Base-by-base conservation (phyloP, 2,329 filamentous ascomycete species). In the Malbranchea zuffiana region DNA sequence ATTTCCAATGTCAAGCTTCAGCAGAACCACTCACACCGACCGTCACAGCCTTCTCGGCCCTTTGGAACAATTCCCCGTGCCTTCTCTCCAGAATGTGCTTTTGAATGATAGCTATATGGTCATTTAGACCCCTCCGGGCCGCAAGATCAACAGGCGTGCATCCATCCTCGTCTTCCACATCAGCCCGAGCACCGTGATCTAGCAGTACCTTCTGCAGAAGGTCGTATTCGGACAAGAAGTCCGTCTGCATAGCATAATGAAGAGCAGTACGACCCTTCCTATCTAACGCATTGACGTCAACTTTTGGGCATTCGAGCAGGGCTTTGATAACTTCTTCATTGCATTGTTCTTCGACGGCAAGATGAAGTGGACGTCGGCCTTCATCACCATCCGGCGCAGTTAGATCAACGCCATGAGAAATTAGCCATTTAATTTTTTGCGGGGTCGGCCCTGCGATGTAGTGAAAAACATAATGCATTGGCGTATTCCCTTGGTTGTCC, bases 291-390 rank as follows among this genome's bases (percentile, higher is more conserved):
- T 29, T 3, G 10, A 29, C 8, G 13, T 13, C 13, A n/a, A n/a
- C n/a, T n/a, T n/a, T n/a, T n/a, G n/a, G n/a, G n/a, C 17, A 8
- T 15, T 15, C 12, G 12, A 29, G 13, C 8, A 29, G 27, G 17
- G 17, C 8, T 7, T 3, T 15, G 12, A 29, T 7, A 4, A 21
- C n/a, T 5, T 32, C 10, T 7, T 19, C 16, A 21, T 32, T 11
- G 10, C 5, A 10, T 21, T 20, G 8, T 7, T 7, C n/a, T 15
- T 26, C 11, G 10, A 35, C 18, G 20, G 45, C 47, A 15, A 51
- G 44, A 37, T 51, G 46, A 4, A 50, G 23, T 11, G 47, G 39
- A 13, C 34, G 40, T 44, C 45, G 47, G 17, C 43, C 44, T n/a
- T n/a, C n/a, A 30, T 50, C 20, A 11, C 13, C n/a, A 18, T 29